These are phyloP conservation scores for Didymella keratinophila DNA, from an alignment of 2,329 filamentous ascomycete genomes.

Conservation along the genomic window DNA sequence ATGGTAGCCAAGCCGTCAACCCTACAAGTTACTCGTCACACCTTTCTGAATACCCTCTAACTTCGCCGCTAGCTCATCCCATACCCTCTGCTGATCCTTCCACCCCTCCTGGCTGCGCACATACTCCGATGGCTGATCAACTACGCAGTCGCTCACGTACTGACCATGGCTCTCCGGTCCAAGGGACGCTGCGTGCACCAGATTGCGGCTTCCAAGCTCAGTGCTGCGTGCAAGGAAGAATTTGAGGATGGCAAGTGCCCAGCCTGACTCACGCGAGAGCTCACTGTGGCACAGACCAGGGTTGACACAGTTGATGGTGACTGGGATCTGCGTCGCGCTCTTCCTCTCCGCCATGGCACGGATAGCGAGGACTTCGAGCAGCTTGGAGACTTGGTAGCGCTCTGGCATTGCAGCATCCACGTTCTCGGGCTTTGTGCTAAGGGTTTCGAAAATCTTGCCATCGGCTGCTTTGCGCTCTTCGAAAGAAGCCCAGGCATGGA, in stretches of 20 bases:
- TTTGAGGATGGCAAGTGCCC: slow-evolving; percentile 24
- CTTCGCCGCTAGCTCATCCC: slow-evolving; percentile 51
- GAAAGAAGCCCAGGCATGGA: slow-evolving; percentile 24
- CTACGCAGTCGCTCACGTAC: slow-evolving; percentile 50
- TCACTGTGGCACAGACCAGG: slow-evolving; percentile 22
- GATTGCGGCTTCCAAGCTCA: slow-evolving; percentile 50
- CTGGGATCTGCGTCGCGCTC: slow-evolving; percentile 21
- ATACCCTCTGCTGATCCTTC: slow-evolving; percentile 48
- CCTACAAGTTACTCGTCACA: slow-evolving; percentile 28
- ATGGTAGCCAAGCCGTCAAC: not conserved
- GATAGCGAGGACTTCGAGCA: slow-evolving; percentile 34
- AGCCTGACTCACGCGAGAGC: slow-evolving; percentile 43
- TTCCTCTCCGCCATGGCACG: slow-evolving; percentile 27
- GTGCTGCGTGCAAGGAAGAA: slow-evolving; percentile 31
- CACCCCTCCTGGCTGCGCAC: slow-evolving; percentile 50
- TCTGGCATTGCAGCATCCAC: slow-evolving; percentile 7
- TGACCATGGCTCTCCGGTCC: slow-evolving; percentile 52
- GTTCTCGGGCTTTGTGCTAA: slow-evolving; percentile 16
- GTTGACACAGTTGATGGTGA: slow-evolving; percentile 38
- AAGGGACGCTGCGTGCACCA: slow-evolving; percentile 48
- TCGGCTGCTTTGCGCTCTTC: slow-evolving; percentile 26
- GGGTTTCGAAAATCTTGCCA: slow-evolving; percentile 29
- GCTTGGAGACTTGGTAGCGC: slow-evolving; percentile 31
- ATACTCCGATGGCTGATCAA: slow-evolving; percentile 40
- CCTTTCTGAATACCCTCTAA: slow-evolving; percentile 50